phyloP scores from a whole-genome alignment of 805 yeast species.

The Metschnikowia vanudenii region DNA sequence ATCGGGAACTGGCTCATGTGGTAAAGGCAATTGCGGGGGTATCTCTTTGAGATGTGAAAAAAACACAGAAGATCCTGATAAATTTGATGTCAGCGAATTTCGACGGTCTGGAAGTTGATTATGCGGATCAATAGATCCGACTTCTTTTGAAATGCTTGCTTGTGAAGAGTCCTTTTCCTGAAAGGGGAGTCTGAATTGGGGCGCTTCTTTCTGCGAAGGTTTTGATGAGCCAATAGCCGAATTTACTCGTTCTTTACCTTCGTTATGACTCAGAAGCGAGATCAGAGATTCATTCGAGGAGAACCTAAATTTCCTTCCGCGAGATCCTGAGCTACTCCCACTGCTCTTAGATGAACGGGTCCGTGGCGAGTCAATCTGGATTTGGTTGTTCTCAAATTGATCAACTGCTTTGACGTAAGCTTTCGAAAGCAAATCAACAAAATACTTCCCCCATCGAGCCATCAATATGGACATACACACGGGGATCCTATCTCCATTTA shows the following conservation, averaged over 20 bases:
- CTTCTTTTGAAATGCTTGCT: slow-evolving; percentile 10
- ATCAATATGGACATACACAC: slow-evolving; percentile 60
- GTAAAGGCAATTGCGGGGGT: slow-evolving; percentile 59
- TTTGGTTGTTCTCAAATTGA: slow-evolving; percentile 33
- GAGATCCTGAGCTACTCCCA: slow-evolving; percentile 10
- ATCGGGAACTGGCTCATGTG: slow-evolving; percentile 50
- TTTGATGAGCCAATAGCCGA: slow-evolving; percentile 23
- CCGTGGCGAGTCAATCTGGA: slow-evolving; percentile 4
- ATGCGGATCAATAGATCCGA: slow-evolving; percentile 28
- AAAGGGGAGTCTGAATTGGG: slow-evolving; percentile 68
- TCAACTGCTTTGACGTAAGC: slow-evolving; percentile 62
- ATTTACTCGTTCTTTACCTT: slow-evolving; percentile 19
- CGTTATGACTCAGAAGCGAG: slow-evolving; percentile 7
- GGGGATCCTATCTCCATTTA: slow-evolving; percentile 68
- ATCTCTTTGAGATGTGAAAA: slow-evolving; percentile 30
- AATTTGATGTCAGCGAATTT: slow-evolving; percentile 10
- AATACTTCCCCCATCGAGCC: slow-evolving; percentile 76
- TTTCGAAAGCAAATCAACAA: slow-evolving; percentile 57
- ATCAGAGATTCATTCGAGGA: slow-evolving; percentile 6
- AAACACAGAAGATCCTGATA: slow-evolving; percentile 17
- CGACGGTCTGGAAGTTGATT: slow-evolving; percentile 13
- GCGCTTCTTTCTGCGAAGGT: slow-evolving; percentile 40
- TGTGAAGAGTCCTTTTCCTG: slow-evolving; percentile 41
- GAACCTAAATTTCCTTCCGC: not conserved
- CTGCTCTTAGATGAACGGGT: slow-evolving; percentile 15